Evolutionary conservation across 345 rosid genomes (phyloP), one percentile per base, ranked within the genome.

Genomic region (Dimocarpus longan): DNA sequence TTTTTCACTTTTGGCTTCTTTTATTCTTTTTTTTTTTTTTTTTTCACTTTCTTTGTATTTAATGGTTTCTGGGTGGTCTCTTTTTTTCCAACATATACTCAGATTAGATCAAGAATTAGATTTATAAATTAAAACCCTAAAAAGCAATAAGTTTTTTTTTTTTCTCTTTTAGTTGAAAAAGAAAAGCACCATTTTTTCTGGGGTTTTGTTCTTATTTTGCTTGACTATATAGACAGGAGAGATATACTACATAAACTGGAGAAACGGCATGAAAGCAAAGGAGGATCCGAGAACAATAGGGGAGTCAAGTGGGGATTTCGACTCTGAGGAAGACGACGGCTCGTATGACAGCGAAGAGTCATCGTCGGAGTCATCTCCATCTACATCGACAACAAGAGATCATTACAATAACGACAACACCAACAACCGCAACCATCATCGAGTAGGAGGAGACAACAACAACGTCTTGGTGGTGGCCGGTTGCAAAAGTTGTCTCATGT

Each of bases 401-500:
- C 66, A 78, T 68, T 68, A 73, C 18, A 76, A 74, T 43, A 68
- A 60, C 46, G 66, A 60, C 26, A 59, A 21, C 18, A 15, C 16
- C 21, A 15, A 54, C 21, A 4, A 54, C 65, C 16, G 22, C 65
- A n/a, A 8, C 13, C 78, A 24, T 7, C 56, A 66, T 69, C 71
- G 52, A 44, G 65, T 32, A 42, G 85, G 78, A 50, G 85, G 82
- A 70, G 84, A 82, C 44, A 84, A 86, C 48, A 60, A 86, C 19
- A 84, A 79, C 24, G 95, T 92, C 21, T 79, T 95, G 82, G 99
- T 95, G 21, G 98, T 95, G 10, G 98, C 90, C 13, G 99, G 99
- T 76, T 95, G 99, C 93, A 93, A 93, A 83, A 89, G 90, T 85
- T 95, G 99, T 82, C 86, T 90, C 18, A 95, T 95, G 95, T 95